phyloP scores from a whole-genome alignment of 306 rosid genomes.

The apple (Malus domestica) region DNA sequence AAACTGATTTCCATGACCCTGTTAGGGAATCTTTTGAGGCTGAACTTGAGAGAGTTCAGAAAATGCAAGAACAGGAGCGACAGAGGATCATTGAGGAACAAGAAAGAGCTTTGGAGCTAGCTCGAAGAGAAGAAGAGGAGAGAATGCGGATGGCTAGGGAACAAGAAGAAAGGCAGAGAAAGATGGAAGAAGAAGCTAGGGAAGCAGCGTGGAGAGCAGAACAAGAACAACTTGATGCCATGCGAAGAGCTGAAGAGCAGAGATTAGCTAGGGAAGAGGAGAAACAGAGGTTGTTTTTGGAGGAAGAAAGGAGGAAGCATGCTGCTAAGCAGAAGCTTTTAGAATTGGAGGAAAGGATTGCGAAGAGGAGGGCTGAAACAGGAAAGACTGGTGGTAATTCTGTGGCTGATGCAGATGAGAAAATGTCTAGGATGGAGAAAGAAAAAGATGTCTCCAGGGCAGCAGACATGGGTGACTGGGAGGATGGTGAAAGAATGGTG shows the following conservation, averaged over 20 bases:
- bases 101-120: conserved; percentile 70
- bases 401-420: conserved; percentile 41
- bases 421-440: conserved; percentile 27
- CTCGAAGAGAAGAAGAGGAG: conserved; percentile 91
- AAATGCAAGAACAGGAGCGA: conserved; percentile 90
- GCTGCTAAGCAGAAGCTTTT: conserved; percentile 90
- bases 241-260: conserved; percentile 78
- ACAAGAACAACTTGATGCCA: conserved; percentile 64
- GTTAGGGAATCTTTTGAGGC: conserved; percentile 97
- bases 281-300: conserved; percentile 54
- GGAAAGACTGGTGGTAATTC: conserved; percentile 34
- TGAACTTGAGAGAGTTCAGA: conserved; percentile 98
- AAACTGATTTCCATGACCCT: conserved; percentile 85
- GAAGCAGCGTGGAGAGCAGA: conserved; percentile 94
- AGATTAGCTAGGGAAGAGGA: conserved; percentile 80
- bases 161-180: conserved; percentile 79
- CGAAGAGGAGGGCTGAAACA: conserved; percentile 69
- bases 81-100: conserved; percentile 73
- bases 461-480: conserved; percentile 77
- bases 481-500: conserved; percentile 88
- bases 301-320: conserved; percentile 90
- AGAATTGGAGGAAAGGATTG: conserved; percentile 89
- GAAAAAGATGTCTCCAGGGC: conserved; percentile 52
- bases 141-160: conserved; percentile 58
- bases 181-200: conserved; percentile 84